Conservation (phyloP, 2,329 filamentous ascomycete species). For the Colletotrichum viniferum region DNA sequence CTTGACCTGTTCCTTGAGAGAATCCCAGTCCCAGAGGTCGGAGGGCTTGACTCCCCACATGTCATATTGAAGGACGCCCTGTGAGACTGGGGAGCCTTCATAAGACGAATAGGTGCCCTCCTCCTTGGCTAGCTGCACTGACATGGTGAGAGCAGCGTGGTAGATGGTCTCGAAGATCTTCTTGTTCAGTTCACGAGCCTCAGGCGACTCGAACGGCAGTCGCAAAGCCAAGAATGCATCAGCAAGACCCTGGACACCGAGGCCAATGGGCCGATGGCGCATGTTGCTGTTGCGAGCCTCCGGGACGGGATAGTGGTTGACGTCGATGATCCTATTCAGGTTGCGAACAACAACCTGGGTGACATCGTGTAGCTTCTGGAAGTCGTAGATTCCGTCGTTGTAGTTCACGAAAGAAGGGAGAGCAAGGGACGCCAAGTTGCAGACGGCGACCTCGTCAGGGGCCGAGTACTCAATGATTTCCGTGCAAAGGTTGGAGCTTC, state of each 20-base stretch:
- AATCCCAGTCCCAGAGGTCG: constrained; percentile 95
- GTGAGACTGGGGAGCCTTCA: constrained; percentile 89
- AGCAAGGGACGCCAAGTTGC: constrained; percentile 94
- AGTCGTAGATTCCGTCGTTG: constrained; percentile 84
- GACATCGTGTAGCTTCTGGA: constrained; percentile 95
- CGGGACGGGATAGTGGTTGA: constrained; percentile 97
- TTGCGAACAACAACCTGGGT: constrained; percentile 91
- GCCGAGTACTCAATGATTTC: constrained; percentile 98
- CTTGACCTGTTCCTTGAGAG: constrained; percentile 88
- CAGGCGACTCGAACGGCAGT: constrained; percentile 94
- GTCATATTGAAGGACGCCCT: constrained; percentile 96
- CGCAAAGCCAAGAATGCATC: constrained; percentile 97
- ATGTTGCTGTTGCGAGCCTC: constrained; percentile 97
- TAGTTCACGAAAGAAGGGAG: constrained; percentile 92
- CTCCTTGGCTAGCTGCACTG: constrained; percentile 82
- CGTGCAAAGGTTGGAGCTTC: constrained; percentile 98
- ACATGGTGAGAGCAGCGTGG: constrained; percentile 90
- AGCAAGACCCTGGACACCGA: constrained; percentile 96
- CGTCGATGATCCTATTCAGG: constrained; percentile 96
- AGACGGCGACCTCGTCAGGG: constrained; percentile 97
- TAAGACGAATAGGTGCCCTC: constrained; percentile 89
- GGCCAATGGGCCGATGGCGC: constrained; percentile 92
- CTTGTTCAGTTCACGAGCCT: constrained; percentile 92
- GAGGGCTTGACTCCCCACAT: constrained; percentile 97
- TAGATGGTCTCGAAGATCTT: constrained; percentile 99